Evolutionary conservation across 331 rosid species (phyloP).

Genomic region (Quercus lobata): DNA sequence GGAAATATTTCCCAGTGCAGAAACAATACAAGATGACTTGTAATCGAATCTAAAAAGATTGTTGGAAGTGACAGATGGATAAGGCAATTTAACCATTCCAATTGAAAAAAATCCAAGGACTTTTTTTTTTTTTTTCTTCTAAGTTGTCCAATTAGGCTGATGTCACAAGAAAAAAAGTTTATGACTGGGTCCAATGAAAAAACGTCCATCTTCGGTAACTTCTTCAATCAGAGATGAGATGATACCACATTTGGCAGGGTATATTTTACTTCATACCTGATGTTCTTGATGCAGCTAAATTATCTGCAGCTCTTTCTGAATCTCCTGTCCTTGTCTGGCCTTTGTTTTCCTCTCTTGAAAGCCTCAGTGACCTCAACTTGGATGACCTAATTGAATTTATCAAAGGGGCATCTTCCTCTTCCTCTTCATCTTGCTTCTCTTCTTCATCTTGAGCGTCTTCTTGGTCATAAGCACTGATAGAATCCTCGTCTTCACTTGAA

Average conservation of each 20-base stretch:
- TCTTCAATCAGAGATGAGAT: not conserved
- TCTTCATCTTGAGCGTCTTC: constrained; percentile 63
- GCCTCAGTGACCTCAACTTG: constrained; percentile 69
- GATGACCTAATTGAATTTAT: constrained; percentile 73
- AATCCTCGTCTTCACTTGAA: constrained; percentile 90
- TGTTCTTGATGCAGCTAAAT: constrained; percentile 49
- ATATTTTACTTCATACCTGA: constrained; percentile 35
- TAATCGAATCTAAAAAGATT: not conserved
- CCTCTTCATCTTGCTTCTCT: constrained; percentile 59
- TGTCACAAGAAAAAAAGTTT: not conserved
- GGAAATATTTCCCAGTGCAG: not conserved
- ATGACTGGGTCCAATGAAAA: not conserved
- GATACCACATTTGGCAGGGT: not conserved
- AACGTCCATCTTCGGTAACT: not conserved
- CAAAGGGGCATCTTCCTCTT: constrained; percentile 71
- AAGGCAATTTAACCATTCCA: not conserved
- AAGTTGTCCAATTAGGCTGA: not conserved
- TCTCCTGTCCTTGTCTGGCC: constrained; percentile 40
- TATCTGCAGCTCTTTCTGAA: constrained; percentile 35
- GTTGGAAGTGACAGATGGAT: not conserved
- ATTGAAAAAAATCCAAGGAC: not conserved
- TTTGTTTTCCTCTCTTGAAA: constrained; percentile 56
- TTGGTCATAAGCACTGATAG: constrained; percentile 76
- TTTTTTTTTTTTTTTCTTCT: too few species aligned
- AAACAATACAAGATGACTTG: not conserved